Percentiles rank a stretch among this genome's conserved stretches.
Evolutionary conservation across 2,329 filamentous ascomycete genomes (phyloP).

Genomic region (Plectosphaerella cucumerina): DNA sequence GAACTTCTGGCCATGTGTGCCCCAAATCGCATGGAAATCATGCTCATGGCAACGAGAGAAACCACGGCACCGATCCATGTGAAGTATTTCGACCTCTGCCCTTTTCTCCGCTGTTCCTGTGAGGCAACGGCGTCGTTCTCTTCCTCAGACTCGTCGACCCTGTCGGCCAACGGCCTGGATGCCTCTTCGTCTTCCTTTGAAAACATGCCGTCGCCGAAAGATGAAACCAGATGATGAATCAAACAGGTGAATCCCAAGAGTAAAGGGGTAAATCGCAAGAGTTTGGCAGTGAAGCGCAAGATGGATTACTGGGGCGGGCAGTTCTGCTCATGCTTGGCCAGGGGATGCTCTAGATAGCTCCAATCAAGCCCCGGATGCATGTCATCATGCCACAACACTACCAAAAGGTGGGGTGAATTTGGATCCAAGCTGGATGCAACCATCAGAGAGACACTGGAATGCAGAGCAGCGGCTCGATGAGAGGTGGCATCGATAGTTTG

Average conservation of each 20-base stretch:
- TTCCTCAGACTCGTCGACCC: conserved; percentile 12
- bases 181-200: conserved; percentile 5
- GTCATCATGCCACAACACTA: background rate
- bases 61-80: conserved; percentile 5
- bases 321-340: no score
- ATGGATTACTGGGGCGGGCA: background rate
- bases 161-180: conserved; percentile 9
- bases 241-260: background rate
- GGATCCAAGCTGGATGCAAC: background rate
- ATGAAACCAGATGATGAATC: background rate
- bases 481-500: background rate
- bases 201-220: conserved; percentile 10
- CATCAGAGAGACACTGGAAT: background rate
- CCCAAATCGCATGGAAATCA: conserved; percentile 14
- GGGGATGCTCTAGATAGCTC: background rate
- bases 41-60: conserved; percentile 8
- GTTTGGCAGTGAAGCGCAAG: background rate
- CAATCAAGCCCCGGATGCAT: background rate
- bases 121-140: conserved; percentile 10
- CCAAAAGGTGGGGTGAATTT: background rate
- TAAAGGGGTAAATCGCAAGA: background rate
- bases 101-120: background rate
- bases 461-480: background rate
- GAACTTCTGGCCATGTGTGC: conserved; percentile 10
- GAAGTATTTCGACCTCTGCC: background rate